phyloP scores from a whole-genome alignment of 176 grass and related monocot genomes.

The Juncus effusus region DNA sequence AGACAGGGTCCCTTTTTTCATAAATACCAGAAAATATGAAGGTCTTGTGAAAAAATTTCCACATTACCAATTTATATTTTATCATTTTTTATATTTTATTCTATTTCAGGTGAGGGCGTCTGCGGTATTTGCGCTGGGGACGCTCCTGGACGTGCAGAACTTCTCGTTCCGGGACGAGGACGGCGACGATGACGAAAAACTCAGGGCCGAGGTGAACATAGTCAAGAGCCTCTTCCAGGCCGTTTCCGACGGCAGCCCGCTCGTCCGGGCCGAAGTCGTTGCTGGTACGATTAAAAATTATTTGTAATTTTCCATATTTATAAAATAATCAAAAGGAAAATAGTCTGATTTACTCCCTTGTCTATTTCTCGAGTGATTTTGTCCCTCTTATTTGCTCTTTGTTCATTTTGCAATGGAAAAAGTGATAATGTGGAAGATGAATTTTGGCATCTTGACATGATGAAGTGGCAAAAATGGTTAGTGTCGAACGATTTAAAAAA shows the following conservation, averaged over 20 bases:
- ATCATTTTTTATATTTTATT: constrained; percentile 31
- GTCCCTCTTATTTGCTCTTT: background rate
- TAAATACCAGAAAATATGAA: too few species aligned
- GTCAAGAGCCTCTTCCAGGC: constrained; percentile 73
- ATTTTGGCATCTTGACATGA: too few species aligned
- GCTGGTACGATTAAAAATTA: constrained; percentile 43
- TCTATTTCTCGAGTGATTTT: too few species aligned
- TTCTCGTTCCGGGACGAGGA: constrained; percentile 52
- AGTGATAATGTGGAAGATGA: too few species aligned
- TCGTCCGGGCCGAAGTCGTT: constrained; percentile 88
- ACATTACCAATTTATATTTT: background rate
- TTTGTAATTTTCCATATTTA: background rate
- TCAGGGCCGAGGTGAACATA: constrained; percentile 72
- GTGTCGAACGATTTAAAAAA: too few species aligned
- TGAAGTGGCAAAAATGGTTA: too few species aligned
- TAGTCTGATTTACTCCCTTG: too few species aligned
- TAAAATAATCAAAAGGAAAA: too few species aligned
- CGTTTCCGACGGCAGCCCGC: constrained; percentile 77
- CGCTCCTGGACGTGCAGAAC: constrained; percentile 66
- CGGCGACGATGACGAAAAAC: constrained; percentile 87
- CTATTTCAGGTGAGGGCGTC: constrained; percentile 85
- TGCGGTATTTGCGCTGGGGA: constrained; percentile 93
- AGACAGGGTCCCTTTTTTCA: too few species aligned
- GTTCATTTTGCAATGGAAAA: too few species aligned
- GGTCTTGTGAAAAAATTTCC: too few species aligned